Evolutionary conservation across 768 basidiomycete species (phyloP).

Genomic region (Boletus pseudo-olivaceus): DNA sequence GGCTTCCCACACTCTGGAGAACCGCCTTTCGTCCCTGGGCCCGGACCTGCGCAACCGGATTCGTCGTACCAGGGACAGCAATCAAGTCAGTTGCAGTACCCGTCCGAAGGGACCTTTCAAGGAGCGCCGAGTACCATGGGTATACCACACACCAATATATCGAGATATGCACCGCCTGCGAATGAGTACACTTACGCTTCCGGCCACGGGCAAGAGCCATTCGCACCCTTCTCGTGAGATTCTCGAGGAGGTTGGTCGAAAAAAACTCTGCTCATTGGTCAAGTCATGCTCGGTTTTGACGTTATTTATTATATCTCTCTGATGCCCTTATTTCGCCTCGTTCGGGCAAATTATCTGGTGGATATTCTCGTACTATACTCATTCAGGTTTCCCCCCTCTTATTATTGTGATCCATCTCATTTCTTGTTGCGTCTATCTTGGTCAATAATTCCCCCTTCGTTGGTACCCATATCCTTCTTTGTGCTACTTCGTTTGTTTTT

Average conservation of each 20-base stretch:
- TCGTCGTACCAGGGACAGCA: slow-evolving; percentile 12
- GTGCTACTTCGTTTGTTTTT: slow-evolving; percentile 4
- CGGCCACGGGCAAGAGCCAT: slow-evolving; percentile 25
- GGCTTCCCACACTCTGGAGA: slow-evolving; percentile 16
- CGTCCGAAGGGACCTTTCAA: slow-evolving; percentile 18
- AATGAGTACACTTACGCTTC: slow-evolving; percentile 23
- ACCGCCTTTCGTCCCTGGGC: slow-evolving; percentile 13
- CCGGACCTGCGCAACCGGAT: slow-evolving; percentile 9
- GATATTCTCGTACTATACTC: slow-evolving; percentile 6
- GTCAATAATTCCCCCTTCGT: slow-evolving; percentile 1
- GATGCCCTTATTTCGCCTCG: background rate
- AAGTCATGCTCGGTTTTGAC: background rate
- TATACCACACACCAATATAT: slow-evolving; percentile 12
- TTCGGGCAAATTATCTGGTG: slow-evolving; percentile 7
- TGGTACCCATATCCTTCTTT: slow-evolving; percentile 9
- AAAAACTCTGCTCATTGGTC: slow-evolving; percentile 1
- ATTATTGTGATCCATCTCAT: slow-evolving; percentile 4
- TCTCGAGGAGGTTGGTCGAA: background rate
- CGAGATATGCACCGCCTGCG: slow-evolving; percentile 16
- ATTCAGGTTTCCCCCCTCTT: background rate
- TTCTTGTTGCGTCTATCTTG: slow-evolving; percentile 17
- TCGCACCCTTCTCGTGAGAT: slow-evolving; percentile 16
- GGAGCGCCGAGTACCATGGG: slow-evolving; percentile 11
- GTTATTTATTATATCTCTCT: slow-evolving; percentile 4
- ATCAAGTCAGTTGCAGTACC: slow-evolving; percentile 16